Evolutionary conservation across 306 rosid species (phyloP).

Genomic region (Urtica urens): DNA sequence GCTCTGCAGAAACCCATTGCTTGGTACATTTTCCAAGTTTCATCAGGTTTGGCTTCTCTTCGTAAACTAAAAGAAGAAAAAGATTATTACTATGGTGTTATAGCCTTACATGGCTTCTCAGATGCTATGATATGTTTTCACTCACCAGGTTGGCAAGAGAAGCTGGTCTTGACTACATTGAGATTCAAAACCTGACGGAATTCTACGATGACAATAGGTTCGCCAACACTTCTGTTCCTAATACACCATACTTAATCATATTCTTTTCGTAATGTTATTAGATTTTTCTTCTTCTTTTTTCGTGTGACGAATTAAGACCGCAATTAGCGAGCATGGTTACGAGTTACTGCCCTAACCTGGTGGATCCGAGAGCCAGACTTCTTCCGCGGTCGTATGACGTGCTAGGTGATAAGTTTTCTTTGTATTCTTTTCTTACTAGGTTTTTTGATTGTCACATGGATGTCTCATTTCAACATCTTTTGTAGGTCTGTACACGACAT

Average conservation of each 20-base stretch:
- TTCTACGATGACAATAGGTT: constrained; percentile 95
- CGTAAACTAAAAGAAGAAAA: constrained; percentile 3
- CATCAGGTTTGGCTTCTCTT: constrained; percentile 58
- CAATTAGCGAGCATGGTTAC: constrained; percentile 64
- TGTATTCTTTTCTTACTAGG: not conserved
- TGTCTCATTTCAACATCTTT: constrained; percentile 1
- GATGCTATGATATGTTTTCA: constrained; percentile 7
- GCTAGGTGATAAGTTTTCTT: constrained; percentile 44
- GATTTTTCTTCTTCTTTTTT: constrained; percentile 15
- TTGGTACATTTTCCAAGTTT: constrained; percentile 96
- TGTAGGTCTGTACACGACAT: constrained; percentile 79
- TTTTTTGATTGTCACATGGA: constrained; percentile 5
- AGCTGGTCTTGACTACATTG: constrained; percentile 92
- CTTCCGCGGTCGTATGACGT: constrained; percentile 85
- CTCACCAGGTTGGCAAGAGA: constrained; percentile 82
- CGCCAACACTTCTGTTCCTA: constrained; percentile 10
- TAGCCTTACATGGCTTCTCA: not conserved
- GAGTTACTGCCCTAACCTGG: constrained; percentile 55
- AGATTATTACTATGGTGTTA: not conserved
- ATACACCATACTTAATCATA: not conserved
- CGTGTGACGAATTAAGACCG: constrained; percentile 35
- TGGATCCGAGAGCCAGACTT: constrained; percentile 84
- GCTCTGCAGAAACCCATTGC: constrained; percentile 72
- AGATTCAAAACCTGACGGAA: constrained; percentile 88
- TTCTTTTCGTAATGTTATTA: not conserved